Base-by-base conservation (phyloP, 768 basidiomycete species). In the Sporobolomyces phaffii region DNA sequence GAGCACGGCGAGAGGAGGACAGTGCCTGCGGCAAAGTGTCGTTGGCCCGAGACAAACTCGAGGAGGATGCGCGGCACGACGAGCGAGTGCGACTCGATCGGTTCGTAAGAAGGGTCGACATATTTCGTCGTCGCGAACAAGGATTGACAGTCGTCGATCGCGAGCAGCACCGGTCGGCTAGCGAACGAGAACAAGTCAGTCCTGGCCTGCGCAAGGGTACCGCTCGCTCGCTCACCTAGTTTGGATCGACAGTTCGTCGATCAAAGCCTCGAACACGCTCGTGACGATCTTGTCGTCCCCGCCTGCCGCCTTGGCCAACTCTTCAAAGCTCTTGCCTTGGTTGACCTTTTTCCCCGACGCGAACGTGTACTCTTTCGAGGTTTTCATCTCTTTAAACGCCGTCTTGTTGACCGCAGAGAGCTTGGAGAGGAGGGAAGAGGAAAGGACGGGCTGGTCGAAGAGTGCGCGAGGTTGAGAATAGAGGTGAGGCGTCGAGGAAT, bases 61-160 rank as follows among this genome's bases (percentile, higher is more conserved):
- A 72, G 64, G 22, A 72, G 60, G 18, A 68, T 40, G 15, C 70
- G 70, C 4, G 70, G 70, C 18, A 72, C 56, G 50, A 64, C 54
- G 36, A 72, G 70, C 15, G 45, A 41, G 64, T 53, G 68, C 2
- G 70, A 5, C 44, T 72, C 66, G 52, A 72, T 17, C 1, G 49
- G 17, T 29, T 58, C 29, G 70, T 72, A 72, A 11, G 58, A 54
- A 18, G 70, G 70, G 57, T 67, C 63, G 57, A 68, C 48, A 53
- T 68, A 68, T 14, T 10, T 8, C 6, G 60, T 43, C 26, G 51
- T 60, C 36, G 56, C 44, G 38, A 72, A 72, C 31, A 72, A 60
- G 14, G 60, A 34, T 41, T 72, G 66, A 18, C 45, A 44, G 40
- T 65, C 59, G 48, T 72, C 70, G 56, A 68, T 26, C 5, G 64